Evolutionary conservation across 75 land plant species (phyloP).

Genomic region (Pinus tabuliformis): DNA sequence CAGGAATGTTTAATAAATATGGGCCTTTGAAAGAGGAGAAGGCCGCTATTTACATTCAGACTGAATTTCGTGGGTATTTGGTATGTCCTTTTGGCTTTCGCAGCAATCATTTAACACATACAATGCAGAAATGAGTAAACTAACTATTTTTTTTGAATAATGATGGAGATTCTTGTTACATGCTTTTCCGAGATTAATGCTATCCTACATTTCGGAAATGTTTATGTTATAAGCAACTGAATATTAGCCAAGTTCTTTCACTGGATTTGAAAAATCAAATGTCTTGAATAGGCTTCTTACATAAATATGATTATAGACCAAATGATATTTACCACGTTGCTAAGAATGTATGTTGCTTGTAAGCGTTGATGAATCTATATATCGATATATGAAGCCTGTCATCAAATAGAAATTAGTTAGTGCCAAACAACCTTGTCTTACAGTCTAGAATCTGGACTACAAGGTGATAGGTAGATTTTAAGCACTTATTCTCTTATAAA

Average conservation of each 20-base stretch:
- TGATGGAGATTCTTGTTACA: background rate
- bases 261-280: background rate
- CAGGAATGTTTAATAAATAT: conserved; percentile 7
- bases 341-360: background rate
- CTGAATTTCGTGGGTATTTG: conserved; percentile 8
- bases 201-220: background rate
- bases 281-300: background rate
- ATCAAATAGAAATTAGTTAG: background rate
- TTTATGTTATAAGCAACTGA: background rate
- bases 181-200: background rate
- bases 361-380: background rate
- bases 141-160: background rate
- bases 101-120: background rate
- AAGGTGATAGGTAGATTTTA: background rate
- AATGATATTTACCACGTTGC: background rate
- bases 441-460: background rate
- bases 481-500: too few relatives aligned
- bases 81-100: background rate
- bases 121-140: background rate
- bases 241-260: background rate
- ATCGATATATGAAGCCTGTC: background rate
- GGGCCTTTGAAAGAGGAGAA: conserved; percentile 12
- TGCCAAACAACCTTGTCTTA: background rate
- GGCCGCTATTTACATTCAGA: conserved; percentile 10
- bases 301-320: background rate